Conservation (phyloP, 106 monocot genomes). For the Dioscorea alata region DNA sequence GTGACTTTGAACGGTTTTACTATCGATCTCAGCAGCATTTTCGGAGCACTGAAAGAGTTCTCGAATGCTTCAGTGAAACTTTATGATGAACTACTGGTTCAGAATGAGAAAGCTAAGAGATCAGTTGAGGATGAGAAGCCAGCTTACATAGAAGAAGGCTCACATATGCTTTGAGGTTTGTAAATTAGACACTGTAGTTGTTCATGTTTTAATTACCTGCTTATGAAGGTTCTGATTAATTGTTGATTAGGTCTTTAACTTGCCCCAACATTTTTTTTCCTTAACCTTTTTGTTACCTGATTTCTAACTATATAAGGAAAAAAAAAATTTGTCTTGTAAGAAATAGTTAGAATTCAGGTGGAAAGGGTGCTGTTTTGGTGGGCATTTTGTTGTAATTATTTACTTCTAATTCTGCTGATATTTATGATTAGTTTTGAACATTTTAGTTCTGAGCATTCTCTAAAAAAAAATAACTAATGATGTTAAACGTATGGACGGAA, state of each 20-base stretch:
- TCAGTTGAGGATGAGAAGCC: slow-evolving; percentile 27
- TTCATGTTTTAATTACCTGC: neutral
- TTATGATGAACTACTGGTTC: slow-evolving; percentile 48
- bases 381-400: slow-evolving; percentile 25
- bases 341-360: slow-evolving; percentile 15
- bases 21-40: slow-evolving; percentile 51
- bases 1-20: slow-evolving; percentile 74
- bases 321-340: slow-evolving; percentile 8
- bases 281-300: slow-evolving; percentile 9
- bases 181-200: neutral
- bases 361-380: slow-evolving; percentile 10
- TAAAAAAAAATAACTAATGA: too few relatives aligned
- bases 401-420: neutral
- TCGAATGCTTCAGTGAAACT: slow-evolving; percentile 56
- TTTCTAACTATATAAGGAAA: neutral
- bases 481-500: too few relatives aligned
- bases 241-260: neutral
- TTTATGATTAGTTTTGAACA: too few relatives aligned
- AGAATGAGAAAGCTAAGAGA: slow-evolving; percentile 24
- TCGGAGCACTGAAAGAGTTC: slow-evolving; percentile 65
- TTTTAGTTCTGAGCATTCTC: too few relatives aligned
- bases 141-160: slow-evolving; percentile 31
- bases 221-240: slow-evolving; percentile 3
- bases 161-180: slow-evolving; percentile 6
- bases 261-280: slow-evolving; percentile 27